These are phyloP conservation scores for Phytophthora syringae DNA, from an alignment of 352 stramenopile genomes.

Conservation along the genomic window DNA sequence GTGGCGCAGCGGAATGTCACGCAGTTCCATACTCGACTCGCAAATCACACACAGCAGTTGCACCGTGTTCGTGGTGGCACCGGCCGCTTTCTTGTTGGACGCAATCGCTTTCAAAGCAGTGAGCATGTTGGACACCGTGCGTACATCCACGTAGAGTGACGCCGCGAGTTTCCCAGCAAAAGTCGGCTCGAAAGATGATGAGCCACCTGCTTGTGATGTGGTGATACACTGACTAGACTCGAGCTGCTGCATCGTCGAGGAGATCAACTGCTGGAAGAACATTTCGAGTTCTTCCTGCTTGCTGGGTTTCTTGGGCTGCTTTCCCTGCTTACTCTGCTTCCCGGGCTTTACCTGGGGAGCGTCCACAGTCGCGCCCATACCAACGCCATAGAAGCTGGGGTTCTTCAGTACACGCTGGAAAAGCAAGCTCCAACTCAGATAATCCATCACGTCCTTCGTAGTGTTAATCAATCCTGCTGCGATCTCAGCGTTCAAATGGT, in stretches of 20 bases:
- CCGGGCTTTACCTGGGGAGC: conserved; percentile 4
- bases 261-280: conserved; percentile 90
- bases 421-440: conserved; percentile 98
- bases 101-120: conserved; percentile 36
- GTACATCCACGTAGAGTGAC: conserved; percentile 96
- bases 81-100: not conserved
- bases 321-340: conserved; percentile 30
- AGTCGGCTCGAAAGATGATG: conserved; percentile 77
- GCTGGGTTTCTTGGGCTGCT: conserved; percentile 23
- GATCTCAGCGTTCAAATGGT: conserved; percentile 98
- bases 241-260: conserved; percentile 81
- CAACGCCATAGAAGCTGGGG: conserved; percentile 95
- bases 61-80: conserved; percentile 24
- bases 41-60: conserved; percentile 64
- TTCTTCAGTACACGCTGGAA: conserved; percentile 96
- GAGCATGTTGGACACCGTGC: conserved; percentile 83
- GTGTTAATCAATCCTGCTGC: conserved; percentile 90
- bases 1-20: conserved; percentile 96
- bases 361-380: conserved; percentile 9
- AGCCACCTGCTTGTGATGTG: conserved; percentile 3
- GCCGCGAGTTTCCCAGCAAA: conserved; percentile 93
- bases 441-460: conserved; percentile 93
- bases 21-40: conserved; percentile 91
- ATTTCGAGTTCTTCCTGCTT: conserved; percentile 44
- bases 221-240: conserved; percentile 87